Base-by-base conservation (phyloP, 2,329 filamentous ascomycete species). In the Phyllosticta citribraziliensis region DNA sequence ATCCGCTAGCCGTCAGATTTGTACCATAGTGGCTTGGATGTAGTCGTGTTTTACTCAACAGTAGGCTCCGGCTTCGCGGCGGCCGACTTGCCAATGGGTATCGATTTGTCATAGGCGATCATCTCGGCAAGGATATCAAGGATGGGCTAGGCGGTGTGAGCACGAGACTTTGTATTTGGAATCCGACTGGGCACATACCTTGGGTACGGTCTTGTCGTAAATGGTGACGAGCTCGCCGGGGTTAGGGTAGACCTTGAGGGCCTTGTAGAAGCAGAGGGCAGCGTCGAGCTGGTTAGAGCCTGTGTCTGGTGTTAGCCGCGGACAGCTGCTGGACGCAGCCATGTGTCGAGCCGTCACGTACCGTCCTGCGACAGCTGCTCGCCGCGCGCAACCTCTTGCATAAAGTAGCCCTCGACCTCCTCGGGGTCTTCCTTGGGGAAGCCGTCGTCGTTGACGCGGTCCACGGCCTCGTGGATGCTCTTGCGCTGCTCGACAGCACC, bases 141-240 rank as follows among this genome's bases (percentile, higher is more conserved):
- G 69, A 97, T 89, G 65, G 92, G 86, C 88, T 94, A 66, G 40
- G 19, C 61, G 60, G 19, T 56, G 57, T 67, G 64, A 67, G 60
- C 53, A 61, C 17, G 14, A 47, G 40, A 47, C 17, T n/a, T n/a
- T 3, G 6, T 17, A 47, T 33, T 22, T 17, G 47, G 3, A n/a
- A 11, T 52, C 14, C 54, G 33, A 56, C 17, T 30, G 47, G 20
- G 57, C 14, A 33, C 73, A 63, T 76, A 91, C 92, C 88, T 97
- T 97, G 69, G 93, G 88, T 54, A 97, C 92, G 33, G 94, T 97
- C 84, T 96, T 96, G 77, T 99, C 94, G 78, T 99, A 99, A 76
- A 99, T 96, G 70, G 84, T 84, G 74, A 99, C 97, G 69, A 99
- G 81, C 72, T 97, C 94, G 69, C 87, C 84, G 12, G 93, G 94